These are phyloP conservation scores for Alternaria conjuncta DNA, from an alignment of 2,329 filamentous ascomycete species.

Conservation along the genomic window DNA sequence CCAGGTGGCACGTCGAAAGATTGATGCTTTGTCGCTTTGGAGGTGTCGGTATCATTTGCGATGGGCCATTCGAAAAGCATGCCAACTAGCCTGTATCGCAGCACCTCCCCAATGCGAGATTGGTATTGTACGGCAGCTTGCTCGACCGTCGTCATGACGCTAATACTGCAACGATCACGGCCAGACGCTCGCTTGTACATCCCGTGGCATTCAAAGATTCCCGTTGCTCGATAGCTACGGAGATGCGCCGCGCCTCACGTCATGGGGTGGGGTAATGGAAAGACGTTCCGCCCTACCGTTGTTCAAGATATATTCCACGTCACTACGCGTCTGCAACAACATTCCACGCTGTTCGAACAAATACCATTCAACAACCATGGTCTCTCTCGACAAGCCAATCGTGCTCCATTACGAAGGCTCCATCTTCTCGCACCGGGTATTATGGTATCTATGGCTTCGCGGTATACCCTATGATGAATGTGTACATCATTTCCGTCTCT, in stretches of 20 bases:
- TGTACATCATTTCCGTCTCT: constrained; percentile 53
- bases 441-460: constrained; percentile 72
- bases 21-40: background rate
- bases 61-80: background rate
- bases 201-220: background rate
- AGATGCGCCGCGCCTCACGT: background rate
- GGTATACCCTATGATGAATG: constrained; percentile 72
- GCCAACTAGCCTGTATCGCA: background rate
- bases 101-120: background rate
- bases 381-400: constrained; percentile 55
- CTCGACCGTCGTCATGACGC: background rate
- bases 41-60: background rate
- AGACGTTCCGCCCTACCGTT: background rate
- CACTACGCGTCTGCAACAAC: background rate
- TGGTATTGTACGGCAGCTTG: background rate
- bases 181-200: background rate
- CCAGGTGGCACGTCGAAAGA: background rate
- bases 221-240: background rate
- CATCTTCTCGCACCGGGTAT: constrained; percentile 67
- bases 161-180: background rate
- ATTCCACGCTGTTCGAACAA: background rate
- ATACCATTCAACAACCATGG: constrained; percentile 15
- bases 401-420: constrained; percentile 72
- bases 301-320: background rate
- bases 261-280: background rate